Evolutionary conservation across 2,329 filamentous ascomycete species (phyloP).

Genomic region (Cadophora sp.): DNA sequence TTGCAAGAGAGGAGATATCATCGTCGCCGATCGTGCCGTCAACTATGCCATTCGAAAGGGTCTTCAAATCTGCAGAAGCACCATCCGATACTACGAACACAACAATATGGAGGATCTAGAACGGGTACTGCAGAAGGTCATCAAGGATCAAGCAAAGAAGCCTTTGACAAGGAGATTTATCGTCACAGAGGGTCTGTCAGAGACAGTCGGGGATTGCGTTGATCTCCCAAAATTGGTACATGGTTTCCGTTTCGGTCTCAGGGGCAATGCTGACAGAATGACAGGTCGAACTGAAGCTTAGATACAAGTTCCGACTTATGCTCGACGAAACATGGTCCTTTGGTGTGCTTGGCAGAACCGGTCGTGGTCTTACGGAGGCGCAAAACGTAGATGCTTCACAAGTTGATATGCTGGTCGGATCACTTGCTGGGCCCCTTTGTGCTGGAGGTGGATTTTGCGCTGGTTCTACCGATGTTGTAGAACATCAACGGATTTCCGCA

Average conservation of each 20-base stretch:
- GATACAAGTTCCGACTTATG: slow-evolving; percentile 97
- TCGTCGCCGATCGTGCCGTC: slow-evolving; percentile 91
- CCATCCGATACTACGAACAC: slow-evolving; percentile 92
- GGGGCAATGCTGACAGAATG: slow-evolving; percentile 1
- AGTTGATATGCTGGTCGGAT: slow-evolving; percentile 97
- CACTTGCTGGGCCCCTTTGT: slow-evolving; percentile 86
- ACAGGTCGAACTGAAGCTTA: slow-evolving; percentile 87
- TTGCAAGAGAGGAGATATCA: slow-evolving; percentile 95
- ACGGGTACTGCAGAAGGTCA: slow-evolving; percentile 81
- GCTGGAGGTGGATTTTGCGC: slow-evolving; percentile 97
- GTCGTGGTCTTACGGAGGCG: slow-evolving; percentile 90
- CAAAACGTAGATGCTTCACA: slow-evolving; percentile 94
- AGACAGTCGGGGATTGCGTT: slow-evolving; percentile 84
- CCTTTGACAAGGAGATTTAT: slow-evolving; percentile 92
- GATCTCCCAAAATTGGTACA: slow-evolving; percentile 83
- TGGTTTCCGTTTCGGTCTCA: not conserved
- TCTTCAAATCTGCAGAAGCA: slow-evolving; percentile 90
- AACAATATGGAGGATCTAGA: slow-evolving; percentile 96
- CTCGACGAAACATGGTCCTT: slow-evolving; percentile 98
- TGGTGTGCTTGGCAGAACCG: slow-evolving; percentile 89
- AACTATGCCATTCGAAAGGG: slow-evolving; percentile 96
- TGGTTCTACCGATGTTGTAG: slow-evolving; percentile 87
- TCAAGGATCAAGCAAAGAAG: slow-evolving; percentile 82
- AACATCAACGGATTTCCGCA: slow-evolving; percentile 93
- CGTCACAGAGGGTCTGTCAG: slow-evolving; percentile 93